Percentiles rank a stretch among this genome's conserved stretches.
Conservation (phyloP, 768 basidiomycete species). For the Lactarius pseudohatsudake region DNA sequence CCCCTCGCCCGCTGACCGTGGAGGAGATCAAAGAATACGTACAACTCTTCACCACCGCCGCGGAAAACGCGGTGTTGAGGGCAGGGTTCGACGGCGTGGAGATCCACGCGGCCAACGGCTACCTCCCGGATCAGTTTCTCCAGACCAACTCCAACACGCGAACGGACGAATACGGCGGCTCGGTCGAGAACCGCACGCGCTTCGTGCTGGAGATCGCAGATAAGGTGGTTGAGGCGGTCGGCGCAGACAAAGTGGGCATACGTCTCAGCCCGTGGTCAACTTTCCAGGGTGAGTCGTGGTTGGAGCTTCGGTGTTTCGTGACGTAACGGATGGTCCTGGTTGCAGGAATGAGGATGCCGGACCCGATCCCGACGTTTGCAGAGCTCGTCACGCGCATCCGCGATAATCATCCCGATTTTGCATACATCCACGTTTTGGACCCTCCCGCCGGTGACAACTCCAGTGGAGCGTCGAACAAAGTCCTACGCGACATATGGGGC, state of each 20-base stretch:
- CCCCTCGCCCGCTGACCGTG: constrained; percentile 45
- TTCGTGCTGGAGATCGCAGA: constrained; percentile 43
- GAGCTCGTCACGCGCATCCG: constrained; percentile 33
- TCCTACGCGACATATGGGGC: constrained; percentile 33
- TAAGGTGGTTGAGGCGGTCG: constrained; percentile 39
- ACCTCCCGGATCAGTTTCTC: constrained; percentile 41
- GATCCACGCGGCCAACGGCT: constrained; percentile 35
- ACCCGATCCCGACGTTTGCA: constrained; percentile 34
- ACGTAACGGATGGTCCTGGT: background rate
- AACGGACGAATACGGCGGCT: constrained; percentile 48
- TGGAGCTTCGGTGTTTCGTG: background rate
- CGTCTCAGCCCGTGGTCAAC: constrained; percentile 35
- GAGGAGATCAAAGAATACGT: constrained; percentile 53
- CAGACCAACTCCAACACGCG: constrained; percentile 41
- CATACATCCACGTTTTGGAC: constrained; percentile 38
- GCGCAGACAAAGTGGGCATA: constrained; percentile 38
- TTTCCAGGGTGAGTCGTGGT: constrained; percentile 8
- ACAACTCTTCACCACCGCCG: constrained; percentile 45
- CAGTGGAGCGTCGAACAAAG: constrained; percentile 26
- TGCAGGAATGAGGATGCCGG: constrained; percentile 23
- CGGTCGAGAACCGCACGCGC: constrained; percentile 44
- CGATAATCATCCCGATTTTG: constrained; percentile 20
- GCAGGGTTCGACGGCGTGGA: constrained; percentile 37
- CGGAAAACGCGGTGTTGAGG: constrained; percentile 30
- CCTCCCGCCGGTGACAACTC: constrained; percentile 18